phyloP scores from a whole-genome alignment of 305 asterid genomes.

The Rubia tinctorum region DNA sequence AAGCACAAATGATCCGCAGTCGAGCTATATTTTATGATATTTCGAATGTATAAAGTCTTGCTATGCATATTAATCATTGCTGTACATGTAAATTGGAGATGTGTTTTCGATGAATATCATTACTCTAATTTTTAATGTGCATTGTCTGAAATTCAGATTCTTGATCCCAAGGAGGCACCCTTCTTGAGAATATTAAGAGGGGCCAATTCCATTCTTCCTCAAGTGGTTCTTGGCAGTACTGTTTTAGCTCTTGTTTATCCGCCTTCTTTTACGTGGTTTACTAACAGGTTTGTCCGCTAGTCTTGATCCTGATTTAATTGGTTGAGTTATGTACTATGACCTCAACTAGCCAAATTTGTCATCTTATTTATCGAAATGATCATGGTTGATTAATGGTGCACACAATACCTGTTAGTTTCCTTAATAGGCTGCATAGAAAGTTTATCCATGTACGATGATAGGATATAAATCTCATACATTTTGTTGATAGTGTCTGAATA shows the following conservation, averaged over 20 bases:
- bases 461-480: neutral
- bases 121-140: neutral
- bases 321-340: neutral
- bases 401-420: neutral
- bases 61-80: neutral
- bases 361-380: neutral
- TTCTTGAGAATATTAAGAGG: conserved; percentile 57
- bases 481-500: neutral
- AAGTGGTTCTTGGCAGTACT: conserved; percentile 84
- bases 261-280: conserved; percentile 93
- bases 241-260: conserved; percentile 85
- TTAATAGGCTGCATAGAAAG: neutral
- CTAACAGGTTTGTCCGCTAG: conserved; percentile 57
- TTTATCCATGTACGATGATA: neutral
- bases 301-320: conserved; percentile 1
- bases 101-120: neutral
- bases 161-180: conserved; percentile 39
- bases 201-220: conserved; percentile 80
- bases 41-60: neutral
- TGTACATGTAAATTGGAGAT: neutral
- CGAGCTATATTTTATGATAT: neutral
- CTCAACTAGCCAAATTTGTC: neutral
- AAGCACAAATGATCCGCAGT: neutral
- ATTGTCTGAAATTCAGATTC: conserved; percentile 31
- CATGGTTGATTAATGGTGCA: neutral